A percentile compares a stretch with the other conserved stretches of the same genome.
phyloP scores from a whole-genome alignment of 2,329 filamentous ascomycete species.

The Tolypocladium cylindrosporum region DNA sequence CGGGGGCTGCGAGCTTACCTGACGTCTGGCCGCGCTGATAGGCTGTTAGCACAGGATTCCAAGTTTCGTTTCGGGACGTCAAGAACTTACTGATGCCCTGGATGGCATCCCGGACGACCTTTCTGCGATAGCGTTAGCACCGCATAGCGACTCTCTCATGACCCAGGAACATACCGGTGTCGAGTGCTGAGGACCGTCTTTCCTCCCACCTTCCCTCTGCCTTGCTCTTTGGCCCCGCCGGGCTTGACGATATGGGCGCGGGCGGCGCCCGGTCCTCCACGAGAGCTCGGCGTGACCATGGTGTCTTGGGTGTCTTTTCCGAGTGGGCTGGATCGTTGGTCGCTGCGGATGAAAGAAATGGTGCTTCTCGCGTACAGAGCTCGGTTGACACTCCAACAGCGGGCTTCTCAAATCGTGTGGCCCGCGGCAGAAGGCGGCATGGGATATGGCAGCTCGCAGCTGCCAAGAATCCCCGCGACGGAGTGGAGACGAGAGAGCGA shows the following conservation, averaged over 20 bases:
- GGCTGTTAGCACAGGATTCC: background rate
- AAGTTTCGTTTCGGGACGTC: background rate
- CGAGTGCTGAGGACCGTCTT: slow-evolving; percentile 1
- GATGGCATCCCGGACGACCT: slow-evolving; percentile 9
- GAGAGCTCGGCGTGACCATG: background rate
- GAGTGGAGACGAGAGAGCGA: background rate
- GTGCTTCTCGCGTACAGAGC: background rate
- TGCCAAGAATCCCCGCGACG: background rate
- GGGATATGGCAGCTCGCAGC: background rate
- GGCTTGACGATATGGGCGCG: background rate
- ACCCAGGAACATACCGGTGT: background rate
- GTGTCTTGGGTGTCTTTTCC: background rate
- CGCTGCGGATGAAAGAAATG: background rate
- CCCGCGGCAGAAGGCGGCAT: background rate
- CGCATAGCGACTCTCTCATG: background rate
- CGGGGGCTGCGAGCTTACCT: background rate
- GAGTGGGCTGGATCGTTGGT: background rate
- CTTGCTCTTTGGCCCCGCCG: background rate
- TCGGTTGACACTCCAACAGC: background rate
- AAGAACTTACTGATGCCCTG: slow-evolving; percentile 6
- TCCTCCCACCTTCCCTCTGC: background rate
- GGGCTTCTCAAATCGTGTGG: background rate
- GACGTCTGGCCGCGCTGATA: slow-evolving; percentile 1
- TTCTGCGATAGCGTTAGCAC: slow-evolving; percentile 3
- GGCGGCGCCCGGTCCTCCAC: background rate